Conservation (phyloP, 2,329 filamentous ascomycete species). For the Nigrospora sphaerica region DNA sequence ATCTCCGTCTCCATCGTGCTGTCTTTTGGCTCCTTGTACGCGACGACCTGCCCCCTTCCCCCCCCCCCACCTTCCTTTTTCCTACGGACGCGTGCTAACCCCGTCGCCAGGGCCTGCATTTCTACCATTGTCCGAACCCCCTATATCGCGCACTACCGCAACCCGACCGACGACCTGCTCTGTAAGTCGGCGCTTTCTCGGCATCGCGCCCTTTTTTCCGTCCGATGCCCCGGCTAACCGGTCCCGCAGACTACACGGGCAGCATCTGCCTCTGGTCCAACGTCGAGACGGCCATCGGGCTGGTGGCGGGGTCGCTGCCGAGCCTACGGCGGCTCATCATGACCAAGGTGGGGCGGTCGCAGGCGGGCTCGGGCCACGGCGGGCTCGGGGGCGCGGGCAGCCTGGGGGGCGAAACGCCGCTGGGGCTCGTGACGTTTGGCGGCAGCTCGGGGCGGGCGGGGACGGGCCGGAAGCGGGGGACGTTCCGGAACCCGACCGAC, state of each 20-base stretch:
- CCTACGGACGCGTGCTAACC: background rate
- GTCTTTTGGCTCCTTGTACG: conserved; percentile 18
- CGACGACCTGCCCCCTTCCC: background rate
- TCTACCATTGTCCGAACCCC: conserved; percentile 14
- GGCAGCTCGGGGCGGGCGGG: background rate
- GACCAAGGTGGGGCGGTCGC: conserved; percentile 1
- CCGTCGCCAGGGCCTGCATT: conserved; percentile 10
- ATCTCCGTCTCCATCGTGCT: conserved; percentile 14
- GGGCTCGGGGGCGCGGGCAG: background rate
- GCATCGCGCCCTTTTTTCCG: background rate
- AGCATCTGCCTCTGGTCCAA: conserved; percentile 14
- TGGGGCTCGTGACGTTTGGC: conserved; percentile 5
- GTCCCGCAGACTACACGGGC: conserved; percentile 11
- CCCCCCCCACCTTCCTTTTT: too few species aligned
- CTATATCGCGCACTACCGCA: conserved; percentile 13
- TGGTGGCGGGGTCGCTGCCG: conserved; percentile 8
- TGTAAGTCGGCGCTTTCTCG: conserved; percentile 7
- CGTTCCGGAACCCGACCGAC: conserved; percentile 6
- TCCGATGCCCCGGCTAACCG: background rate
- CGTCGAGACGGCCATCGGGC: conserved; percentile 12
- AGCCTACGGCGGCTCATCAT: conserved; percentile 7
- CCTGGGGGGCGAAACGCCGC: background rate
- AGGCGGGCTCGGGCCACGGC: background rate
- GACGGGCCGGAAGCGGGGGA: background rate
- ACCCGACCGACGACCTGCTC: conserved; percentile 10